These are phyloP conservation scores for Verbascum thapsus DNA, from an alignment of 257 asterid genomes.

Conservation along the genomic window DNA sequence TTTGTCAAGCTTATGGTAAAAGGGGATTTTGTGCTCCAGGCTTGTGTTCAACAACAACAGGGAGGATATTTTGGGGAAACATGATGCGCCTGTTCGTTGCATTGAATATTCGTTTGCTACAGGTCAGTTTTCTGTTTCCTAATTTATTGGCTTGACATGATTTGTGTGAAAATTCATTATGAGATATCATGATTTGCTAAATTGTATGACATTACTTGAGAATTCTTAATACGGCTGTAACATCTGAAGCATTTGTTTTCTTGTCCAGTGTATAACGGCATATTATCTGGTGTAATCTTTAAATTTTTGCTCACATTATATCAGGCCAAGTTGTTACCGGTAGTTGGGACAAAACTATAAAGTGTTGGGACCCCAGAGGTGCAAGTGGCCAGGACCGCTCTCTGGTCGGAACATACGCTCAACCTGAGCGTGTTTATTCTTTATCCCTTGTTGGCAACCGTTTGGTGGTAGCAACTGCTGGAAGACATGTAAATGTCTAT, in stretches of 20 bases:
- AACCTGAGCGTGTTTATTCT: constrained; percentile 98
- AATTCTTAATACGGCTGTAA: background rate
- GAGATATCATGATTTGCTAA: background rate
- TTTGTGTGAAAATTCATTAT: background rate
- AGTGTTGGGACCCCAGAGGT: constrained; percentile 99
- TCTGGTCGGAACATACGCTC: constrained; percentile 78
- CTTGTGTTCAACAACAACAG: constrained; percentile 67
- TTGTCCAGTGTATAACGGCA: no score
- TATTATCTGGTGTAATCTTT: background rate
- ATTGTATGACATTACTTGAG: background rate
- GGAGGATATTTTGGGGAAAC: constrained; percentile 63
- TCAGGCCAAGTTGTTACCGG: constrained; percentile 98
- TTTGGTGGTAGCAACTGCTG: constrained; percentile 93
- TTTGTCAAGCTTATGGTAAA: constrained; percentile 24
- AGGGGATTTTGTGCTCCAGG: constrained; percentile 42
- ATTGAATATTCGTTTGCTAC: constrained; percentile 81
- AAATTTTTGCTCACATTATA: constrained; percentile 12
- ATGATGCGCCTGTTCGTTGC: constrained; percentile 79
- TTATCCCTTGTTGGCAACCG: constrained; percentile 87
- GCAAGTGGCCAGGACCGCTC: constrained; percentile 90
- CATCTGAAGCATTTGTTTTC: background rate
- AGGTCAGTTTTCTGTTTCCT: constrained; percentile 42
- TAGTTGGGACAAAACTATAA: constrained; percentile 94
- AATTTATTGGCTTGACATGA: background rate
- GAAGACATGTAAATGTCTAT: constrained; percentile 93